Conservation (phyloP, 352 stramenopile genomes). For the Globisporangium irregulare region DNA sequence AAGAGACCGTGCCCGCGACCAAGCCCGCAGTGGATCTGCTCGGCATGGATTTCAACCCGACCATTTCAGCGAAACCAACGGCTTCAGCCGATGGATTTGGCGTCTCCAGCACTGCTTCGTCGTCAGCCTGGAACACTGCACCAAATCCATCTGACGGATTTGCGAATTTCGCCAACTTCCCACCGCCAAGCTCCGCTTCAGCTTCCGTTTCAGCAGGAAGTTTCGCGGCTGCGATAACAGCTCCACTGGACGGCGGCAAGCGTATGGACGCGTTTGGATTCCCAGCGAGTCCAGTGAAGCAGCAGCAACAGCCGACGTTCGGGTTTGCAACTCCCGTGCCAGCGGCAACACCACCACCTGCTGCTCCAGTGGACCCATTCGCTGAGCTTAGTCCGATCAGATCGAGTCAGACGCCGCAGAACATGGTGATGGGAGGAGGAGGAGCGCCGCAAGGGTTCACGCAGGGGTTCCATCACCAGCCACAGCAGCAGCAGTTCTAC, state of each 20-base stretch:
- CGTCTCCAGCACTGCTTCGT: neutral
- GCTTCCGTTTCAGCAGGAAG: neutral
- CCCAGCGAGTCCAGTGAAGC: conserved; percentile 47
- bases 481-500: conserved; percentile 21
- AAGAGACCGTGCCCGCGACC: conserved; percentile 37
- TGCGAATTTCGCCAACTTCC: conserved; percentile 64
- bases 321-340: conserved; percentile 31
- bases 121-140: conserved; percentile 8
- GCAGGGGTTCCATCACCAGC: conserved; percentile 12
- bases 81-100: conserved; percentile 11
- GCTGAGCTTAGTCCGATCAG: conserved; percentile 29
- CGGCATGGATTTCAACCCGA: conserved; percentile 68
- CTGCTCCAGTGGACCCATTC: conserved; percentile 46
- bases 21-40: conserved; percentile 46
- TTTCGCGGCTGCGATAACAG: neutral
- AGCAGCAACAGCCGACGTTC: conserved; percentile 24
- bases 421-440: conserved; percentile 11
- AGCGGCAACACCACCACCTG: conserved; percentile 8
- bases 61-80: conserved; percentile 29
- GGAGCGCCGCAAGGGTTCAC: conserved; percentile 17
- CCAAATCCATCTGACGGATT: conserved; percentile 35
- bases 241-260: conserved; percentile 17
- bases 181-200: conserved; percentile 26
- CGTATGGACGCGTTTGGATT: conserved; percentile 55
- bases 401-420: neutral